These are phyloP conservation scores for Wickerhamomyces alni DNA, from an alignment of 805 yeast species.

Conservation along the genomic window DNA sequence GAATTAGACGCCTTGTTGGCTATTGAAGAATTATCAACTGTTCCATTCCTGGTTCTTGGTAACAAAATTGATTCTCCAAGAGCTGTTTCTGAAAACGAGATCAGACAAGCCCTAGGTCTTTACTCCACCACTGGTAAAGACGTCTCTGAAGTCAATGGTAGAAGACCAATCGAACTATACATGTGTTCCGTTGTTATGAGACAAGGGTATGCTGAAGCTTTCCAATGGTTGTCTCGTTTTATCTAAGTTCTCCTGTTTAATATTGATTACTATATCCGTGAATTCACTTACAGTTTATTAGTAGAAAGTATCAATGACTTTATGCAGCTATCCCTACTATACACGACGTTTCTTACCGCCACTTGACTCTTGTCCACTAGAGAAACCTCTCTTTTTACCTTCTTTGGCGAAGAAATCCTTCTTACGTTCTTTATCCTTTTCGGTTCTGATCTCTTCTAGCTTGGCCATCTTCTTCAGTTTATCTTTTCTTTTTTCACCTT, in stretches of 20 bases:
- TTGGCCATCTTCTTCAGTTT: conserved; percentile 73
- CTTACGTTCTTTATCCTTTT: conserved; percentile 78
- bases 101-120: conserved; percentile 84
- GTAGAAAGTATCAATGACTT: background rate
- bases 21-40: conserved; percentile 84
- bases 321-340: background rate
- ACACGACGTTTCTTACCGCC: conserved; percentile 24
- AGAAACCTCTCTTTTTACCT: conserved; percentile 54
- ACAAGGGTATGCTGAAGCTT: conserved; percentile 97
- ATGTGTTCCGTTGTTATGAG: conserved; percentile 99
- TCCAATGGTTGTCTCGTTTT: conserved; percentile 96
- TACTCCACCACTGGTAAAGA: conserved; percentile 89
- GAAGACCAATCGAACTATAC: conserved; percentile 91
- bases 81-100: conserved; percentile 93
- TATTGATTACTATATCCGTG: too few species aligned
- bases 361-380: conserved; percentile 21
- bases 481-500: conserved; percentile 68
- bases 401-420: conserved; percentile 76
- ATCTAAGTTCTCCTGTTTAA: conserved; percentile 39
- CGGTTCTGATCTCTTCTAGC: conserved; percentile 59
- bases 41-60: conserved; percentile 92
- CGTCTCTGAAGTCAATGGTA: conserved; percentile 56
- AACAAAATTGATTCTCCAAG: conserved; percentile 92
- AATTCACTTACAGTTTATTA: too few species aligned
- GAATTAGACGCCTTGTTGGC: conserved; percentile 90